Base-by-base conservation (phyloP, 2,329 filamentous ascomycete genomes). In the Arthroderma sp. region DNA sequence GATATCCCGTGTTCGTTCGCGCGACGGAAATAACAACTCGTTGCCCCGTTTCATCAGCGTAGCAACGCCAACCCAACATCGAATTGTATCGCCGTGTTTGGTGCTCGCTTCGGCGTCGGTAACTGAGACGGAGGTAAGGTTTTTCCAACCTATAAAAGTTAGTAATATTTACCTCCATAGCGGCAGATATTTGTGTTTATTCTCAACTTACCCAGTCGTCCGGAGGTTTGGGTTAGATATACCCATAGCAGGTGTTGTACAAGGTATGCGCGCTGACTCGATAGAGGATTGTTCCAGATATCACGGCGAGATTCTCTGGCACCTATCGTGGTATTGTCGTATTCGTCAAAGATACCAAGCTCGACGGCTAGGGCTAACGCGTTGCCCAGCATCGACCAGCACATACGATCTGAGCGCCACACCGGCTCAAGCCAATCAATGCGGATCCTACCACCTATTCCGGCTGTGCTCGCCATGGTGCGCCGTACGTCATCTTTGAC, bases 11-110 rank as follows among this genome's bases (percentile, higher is more conserved):
- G 87, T 94, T 58, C 83, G 79, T 48, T 85, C 79, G 45, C 84
- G 77, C 22, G 85, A 88, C 31, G 78, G 75, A 64, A 94, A 94
- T 5, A 94, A 71, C 52, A 80, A 78, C 56, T 88, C 78, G 55
- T 94, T 94, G 30, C 84, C 85, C 52, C 80, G 70, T 55, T 91
- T 81, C 83, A 94, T 91, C 44, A 85, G 75, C 50, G 84, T 81
- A 54, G 85, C 89, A 56, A 94, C 84, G 33, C 85, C 82, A 0
- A 85, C 79, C 87, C 87, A 94, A 60, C 40, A 74, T 68, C 15
- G 66, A 59, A 54, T 76, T 68, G 49, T 56, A 36, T 53, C 49
- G n/a, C 51, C 49, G 34, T 53, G 49, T 30, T 51, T 53, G 11
- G 42, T 31, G 33, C 44, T 47, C n/a, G 46, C 40, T 40, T 53